Conservation (phyloP, 352 stramenopile species). For the Globisporangium carolinianum region DNA sequence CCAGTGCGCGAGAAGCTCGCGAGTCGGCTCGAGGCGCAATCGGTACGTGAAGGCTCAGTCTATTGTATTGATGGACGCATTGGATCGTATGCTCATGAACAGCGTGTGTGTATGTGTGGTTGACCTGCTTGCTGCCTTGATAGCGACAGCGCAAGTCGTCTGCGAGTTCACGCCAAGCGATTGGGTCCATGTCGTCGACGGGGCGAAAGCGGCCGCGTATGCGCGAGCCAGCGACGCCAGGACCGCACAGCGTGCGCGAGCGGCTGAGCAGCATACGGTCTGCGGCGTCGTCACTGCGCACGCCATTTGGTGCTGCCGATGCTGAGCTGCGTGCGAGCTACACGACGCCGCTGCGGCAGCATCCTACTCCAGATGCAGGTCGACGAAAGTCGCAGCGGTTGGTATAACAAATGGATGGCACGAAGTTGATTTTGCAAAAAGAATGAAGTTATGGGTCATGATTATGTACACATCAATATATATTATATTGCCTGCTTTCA, state of each 20-base stretch:
- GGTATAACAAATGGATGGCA: too few relatives aligned
- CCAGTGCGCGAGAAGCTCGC: slow-evolving; percentile 63
- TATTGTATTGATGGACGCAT: background rate
- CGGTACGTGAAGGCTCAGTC: slow-evolving; percentile 18
- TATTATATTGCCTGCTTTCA: too few relatives aligned
- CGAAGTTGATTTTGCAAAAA: too few relatives aligned
- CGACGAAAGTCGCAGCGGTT: too few relatives aligned
- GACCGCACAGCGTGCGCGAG: slow-evolving; percentile 32
- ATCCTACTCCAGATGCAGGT: too few relatives aligned
- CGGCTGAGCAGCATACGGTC: slow-evolving; percentile 49
- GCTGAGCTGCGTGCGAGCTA: slow-evolving; percentile 73
- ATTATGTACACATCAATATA: too few relatives aligned
- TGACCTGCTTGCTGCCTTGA: slow-evolving; percentile 13
- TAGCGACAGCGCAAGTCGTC: slow-evolving; percentile 16
- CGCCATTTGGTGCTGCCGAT: slow-evolving; percentile 55
- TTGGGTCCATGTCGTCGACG: background rate
- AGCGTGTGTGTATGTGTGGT: background rate
- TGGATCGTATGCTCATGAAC: background rate
- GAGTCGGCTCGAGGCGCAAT: slow-evolving; percentile 45
- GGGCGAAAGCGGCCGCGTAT: slow-evolving; percentile 19
- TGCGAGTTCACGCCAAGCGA: too few relatives aligned
- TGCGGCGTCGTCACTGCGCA: slow-evolving; percentile 16
- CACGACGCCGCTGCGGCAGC: slow-evolving; percentile 39
- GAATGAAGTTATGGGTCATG: too few relatives aligned
- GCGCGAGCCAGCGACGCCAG: background rate